Conservation (phyloP, 331 rosid genomes). For the Pyrus hybrid region DNA sequence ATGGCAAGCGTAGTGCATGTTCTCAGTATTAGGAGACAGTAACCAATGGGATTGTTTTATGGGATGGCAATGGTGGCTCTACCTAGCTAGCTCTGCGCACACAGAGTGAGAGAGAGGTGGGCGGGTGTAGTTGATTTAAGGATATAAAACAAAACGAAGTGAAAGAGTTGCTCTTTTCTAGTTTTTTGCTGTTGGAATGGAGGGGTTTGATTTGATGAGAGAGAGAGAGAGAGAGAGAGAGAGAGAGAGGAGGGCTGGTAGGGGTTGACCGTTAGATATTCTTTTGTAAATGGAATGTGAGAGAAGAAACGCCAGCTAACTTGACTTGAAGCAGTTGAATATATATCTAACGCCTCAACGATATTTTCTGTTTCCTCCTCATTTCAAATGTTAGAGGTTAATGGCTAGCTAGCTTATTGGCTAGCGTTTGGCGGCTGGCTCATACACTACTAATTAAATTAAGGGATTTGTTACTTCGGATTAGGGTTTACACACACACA, state of each 20-base stretch:
- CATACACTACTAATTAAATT: neutral
- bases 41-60: conserved; percentile 10
- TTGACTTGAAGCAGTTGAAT: conserved; percentile 28
- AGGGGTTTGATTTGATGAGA: too few relatives aligned
- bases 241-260: conserved; percentile 22
- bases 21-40: neutral
- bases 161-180: neutral
- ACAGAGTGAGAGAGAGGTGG: neutral
- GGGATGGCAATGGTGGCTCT: conserved; percentile 13
- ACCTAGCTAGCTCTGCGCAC: neutral
- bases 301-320: conserved; percentile 26
- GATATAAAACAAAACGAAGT: conserved; percentile 42
- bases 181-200: neutral
- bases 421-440: neutral
- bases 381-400: neutral
- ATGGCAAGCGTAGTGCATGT: conserved; percentile 29
- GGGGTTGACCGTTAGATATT: conserved; percentile 63
- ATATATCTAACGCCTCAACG: conserved; percentile 25
- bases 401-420: neutral
- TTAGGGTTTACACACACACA: neutral
- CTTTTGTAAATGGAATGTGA: conserved; percentile 8
- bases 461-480: neutral
- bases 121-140: conserved; percentile 26
- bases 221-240: too few relatives aligned
- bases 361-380: conserved; percentile 11